Evolutionary conservation across 2,329 filamentous ascomycete genomes (phyloP).

Genomic region (Aspergillaceae sp.): DNA sequence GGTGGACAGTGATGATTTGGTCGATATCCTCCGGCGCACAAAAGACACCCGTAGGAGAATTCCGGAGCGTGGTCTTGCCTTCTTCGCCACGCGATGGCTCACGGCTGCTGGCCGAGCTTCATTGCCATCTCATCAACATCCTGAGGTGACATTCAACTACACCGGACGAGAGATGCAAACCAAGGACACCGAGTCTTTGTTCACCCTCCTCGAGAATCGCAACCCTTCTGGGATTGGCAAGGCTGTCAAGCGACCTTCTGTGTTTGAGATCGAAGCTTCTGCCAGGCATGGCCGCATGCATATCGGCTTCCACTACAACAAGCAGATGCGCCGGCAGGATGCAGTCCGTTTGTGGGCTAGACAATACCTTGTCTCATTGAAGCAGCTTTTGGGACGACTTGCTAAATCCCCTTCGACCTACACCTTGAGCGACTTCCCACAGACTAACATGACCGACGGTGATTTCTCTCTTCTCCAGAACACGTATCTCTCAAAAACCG

Average conservation of each 20-base stretch:
- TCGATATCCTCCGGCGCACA: background rate
- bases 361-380: background rate
- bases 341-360: background rate
- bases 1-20: background rate
- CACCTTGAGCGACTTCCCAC: background rate
- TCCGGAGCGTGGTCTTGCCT: conserved; percentile 2
- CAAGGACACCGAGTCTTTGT: conserved; percentile 6
- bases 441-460: background rate
- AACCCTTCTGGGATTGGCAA: background rate
- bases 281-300: background rate
- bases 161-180: conserved; percentile 5
- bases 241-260: background rate
- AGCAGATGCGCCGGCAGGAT: background rate
- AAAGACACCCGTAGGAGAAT: conserved; percentile 4
- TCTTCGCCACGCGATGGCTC: conserved; percentile 2
- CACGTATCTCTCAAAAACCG: background rate
- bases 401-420: background rate
- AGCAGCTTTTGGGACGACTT: background rate
- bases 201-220: background rate
- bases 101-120: background rate
- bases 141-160: conserved; percentile 9
- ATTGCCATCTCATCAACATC: background rate
- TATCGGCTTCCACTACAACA: background rate
- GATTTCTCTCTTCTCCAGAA: background rate
- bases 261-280: background rate